Percentiles rank a stretch among this genome's conserved stretches.
These are phyloP conservation scores for Ophiobolus disseminans DNA, from an alignment of 2,329 filamentous ascomycete species.

Conservation along the genomic window DNA sequence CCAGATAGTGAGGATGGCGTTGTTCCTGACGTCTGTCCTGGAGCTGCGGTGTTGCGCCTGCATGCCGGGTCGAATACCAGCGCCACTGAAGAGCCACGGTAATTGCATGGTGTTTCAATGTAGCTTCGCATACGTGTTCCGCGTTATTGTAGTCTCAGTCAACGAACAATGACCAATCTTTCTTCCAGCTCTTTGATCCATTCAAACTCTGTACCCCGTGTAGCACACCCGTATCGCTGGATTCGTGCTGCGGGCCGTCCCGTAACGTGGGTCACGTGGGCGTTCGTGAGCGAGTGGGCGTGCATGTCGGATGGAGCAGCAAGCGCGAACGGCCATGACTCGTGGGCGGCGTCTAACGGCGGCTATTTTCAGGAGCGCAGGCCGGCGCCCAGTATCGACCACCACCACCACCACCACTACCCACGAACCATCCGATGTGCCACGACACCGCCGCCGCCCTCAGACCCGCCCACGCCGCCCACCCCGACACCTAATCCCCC, in stretches of 20 bases:
- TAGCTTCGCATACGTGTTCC: no score
- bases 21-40: background rate
- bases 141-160: no score
- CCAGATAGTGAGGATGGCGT: background rate
- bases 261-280: no score
- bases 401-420: constrained; percentile 9
- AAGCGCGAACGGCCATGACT: background rate
- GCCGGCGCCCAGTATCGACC: constrained; percentile 3
- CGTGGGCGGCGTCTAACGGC: background rate
- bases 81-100: background rate
- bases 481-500: constrained; percentile 5
- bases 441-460: constrained; percentile 14
- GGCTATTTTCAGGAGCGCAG: constrained; percentile 18
- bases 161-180: no score
- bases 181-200: no score
- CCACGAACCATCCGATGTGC: constrained; percentile 19
- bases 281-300: no score
- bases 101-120: no score
- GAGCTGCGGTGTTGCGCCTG: background rate
- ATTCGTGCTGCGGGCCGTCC: no score
- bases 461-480: constrained; percentile 5
- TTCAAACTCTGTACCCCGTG: no score
- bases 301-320: no score
- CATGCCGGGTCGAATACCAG: background rate
- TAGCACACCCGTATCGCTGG: no score